phyloP scores from a whole-genome alignment of 768 basidiomycete species.

The Krasilnikovozyma curviuscula region DNA sequence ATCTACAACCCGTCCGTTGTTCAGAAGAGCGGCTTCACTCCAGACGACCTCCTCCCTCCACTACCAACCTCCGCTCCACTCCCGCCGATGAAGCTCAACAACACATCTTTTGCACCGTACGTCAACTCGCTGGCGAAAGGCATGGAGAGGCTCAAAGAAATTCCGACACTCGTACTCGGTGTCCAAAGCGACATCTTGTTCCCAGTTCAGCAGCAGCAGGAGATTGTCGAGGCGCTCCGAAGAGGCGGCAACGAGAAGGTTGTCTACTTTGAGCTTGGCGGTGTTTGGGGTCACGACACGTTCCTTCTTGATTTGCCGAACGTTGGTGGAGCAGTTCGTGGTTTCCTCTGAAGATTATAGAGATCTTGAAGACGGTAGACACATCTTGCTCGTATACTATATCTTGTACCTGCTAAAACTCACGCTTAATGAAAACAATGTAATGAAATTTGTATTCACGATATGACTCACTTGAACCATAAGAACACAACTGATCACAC shows the following conservation, averaged over 20 bases:
- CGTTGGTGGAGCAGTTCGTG: constrained; percentile 10
- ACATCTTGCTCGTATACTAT: background rate
- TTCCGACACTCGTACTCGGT: constrained; percentile 68
- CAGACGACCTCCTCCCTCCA: constrained; percentile 30
- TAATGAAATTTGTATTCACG: too few species aligned
- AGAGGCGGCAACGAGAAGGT: constrained; percentile 75
- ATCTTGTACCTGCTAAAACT: too few species aligned
- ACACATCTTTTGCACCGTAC: constrained; percentile 34
- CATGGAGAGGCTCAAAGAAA: constrained; percentile 50
- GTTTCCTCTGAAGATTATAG: constrained; percentile 3
- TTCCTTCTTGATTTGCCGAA: constrained; percentile 11
- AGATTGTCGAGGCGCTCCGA: constrained; percentile 76
- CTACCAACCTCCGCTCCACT: background rate
- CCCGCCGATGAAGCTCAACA: constrained; percentile 3
- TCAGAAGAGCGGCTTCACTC: constrained; percentile 15
- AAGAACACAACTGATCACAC: too few species aligned
- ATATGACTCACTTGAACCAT: too few species aligned
- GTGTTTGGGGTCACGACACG: constrained; percentile 61
- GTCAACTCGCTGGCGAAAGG: constrained; percentile 59
- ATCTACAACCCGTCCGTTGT: constrained; percentile 16
- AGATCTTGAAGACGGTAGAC: background rate
- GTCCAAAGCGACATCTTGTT: constrained; percentile 95
- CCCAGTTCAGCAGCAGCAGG: constrained; percentile 90
- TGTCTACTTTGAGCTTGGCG: constrained; percentile 90
- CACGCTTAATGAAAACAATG: too few species aligned